These are phyloP conservation scores for Aspergillus pseudoglaucus DNA, from an alignment of 2,329 filamentous ascomycete species.

Conservation along the genomic window DNA sequence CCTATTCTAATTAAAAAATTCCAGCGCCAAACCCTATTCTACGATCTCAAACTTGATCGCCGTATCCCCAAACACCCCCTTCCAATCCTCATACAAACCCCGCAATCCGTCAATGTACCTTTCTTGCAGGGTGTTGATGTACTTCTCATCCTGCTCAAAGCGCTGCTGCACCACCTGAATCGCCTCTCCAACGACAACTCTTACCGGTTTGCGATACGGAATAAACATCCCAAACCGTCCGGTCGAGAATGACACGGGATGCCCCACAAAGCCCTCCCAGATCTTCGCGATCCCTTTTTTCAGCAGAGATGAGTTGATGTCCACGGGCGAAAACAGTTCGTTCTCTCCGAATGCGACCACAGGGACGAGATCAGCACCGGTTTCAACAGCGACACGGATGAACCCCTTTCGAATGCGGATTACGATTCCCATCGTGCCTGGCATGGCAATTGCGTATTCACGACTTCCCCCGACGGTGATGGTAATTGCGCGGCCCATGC, in stretches of 20 bases:
- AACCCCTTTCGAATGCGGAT: conserved; percentile 78
- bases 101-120: conserved; percentile 56
- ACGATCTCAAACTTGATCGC: conserved; percentile 22
- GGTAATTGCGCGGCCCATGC: conserved; percentile 78
- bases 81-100: conserved; percentile 24
- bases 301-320: conserved; percentile 58
- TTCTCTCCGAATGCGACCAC: conserved; percentile 83
- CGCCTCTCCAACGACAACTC: conserved; percentile 73
- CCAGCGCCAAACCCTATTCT: conserved; percentile 4
- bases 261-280: conserved; percentile 62
- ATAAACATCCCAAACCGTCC: conserved; percentile 74
- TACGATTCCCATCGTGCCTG: conserved; percentile 65
- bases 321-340: conserved; percentile 76
- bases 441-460: conserved; percentile 74
- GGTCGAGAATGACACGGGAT: conserved; percentile 73
- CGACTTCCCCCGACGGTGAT: conserved; percentile 83
- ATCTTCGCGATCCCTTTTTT: conserved; percentile 54
- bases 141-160: conserved; percentile 56
- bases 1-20: background rate
- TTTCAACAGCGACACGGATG: conserved; percentile 74
- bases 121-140: conserved; percentile 67
- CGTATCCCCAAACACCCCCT: conserved; percentile 21
- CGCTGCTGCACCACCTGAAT: conserved; percentile 54
- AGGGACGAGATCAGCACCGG: conserved; percentile 76
- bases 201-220: conserved; percentile 72